phyloP scores from a whole-genome alignment of 2,329 filamentous ascomycete genomes.

The Coleophoma cylindrospora region DNA sequence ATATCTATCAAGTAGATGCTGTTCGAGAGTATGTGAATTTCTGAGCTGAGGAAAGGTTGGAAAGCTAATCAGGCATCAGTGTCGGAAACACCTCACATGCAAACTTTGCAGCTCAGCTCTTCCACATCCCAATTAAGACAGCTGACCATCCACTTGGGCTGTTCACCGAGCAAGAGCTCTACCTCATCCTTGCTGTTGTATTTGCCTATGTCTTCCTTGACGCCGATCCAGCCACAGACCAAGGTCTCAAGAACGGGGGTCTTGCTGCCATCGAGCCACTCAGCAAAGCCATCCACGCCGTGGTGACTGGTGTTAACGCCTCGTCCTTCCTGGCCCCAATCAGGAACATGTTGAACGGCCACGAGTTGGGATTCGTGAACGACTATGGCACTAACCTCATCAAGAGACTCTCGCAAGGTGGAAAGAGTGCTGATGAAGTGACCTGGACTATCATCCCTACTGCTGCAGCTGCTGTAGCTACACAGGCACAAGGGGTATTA shows the following conservation, averaged over 20 bases:
- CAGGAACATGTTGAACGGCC: conserved; percentile 39
- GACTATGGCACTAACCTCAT: conserved; percentile 60
- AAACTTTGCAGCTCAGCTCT: conserved; percentile 45
- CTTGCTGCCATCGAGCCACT: conserved; percentile 51
- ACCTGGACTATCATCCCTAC: conserved; percentile 61
- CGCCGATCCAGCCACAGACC: conserved; percentile 61
- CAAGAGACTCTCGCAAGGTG: conserved; percentile 56
- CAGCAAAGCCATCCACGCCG: conserved; percentile 53
- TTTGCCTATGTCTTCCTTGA: conserved; percentile 59
- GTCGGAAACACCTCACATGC: conserved; percentile 47
- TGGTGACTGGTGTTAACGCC: conserved; percentile 47
- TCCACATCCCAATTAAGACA: conserved; percentile 45
- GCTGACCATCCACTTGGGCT: conserved; percentile 37
- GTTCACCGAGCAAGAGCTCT: conserved; percentile 47
- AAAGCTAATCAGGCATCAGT: conserved; percentile 19
- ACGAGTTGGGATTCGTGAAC: conserved; percentile 22
- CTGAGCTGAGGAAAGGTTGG: too few species aligned
- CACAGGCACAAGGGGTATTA: conserved; percentile 60
- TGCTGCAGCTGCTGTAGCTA: conserved; percentile 60
- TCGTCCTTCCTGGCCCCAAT: conserved; percentile 39
- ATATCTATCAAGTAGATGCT: conserved; percentile 53
- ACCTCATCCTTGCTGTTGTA: conserved; percentile 56
- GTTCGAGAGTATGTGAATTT: conserved; percentile 36
- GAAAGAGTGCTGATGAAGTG: conserved; percentile 59
- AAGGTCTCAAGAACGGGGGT: conserved; percentile 52